Base-by-base conservation (phyloP, 2,329 filamentous ascomycete species). In the Byssothecium circinans region DNA sequence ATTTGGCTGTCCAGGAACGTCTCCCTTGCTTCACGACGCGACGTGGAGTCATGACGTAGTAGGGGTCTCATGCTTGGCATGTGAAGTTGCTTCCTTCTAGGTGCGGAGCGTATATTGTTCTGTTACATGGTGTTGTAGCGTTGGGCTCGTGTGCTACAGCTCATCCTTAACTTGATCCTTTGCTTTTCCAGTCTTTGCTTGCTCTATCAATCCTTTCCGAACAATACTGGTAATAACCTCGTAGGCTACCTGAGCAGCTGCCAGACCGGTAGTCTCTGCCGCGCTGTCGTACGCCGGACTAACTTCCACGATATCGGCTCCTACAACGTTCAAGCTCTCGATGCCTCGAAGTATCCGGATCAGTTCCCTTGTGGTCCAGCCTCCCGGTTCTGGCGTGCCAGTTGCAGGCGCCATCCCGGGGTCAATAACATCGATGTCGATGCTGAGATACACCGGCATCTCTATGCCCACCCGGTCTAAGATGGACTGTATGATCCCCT, bases 221-320 rank as follows among this genome's bases (percentile, higher is more conserved):
- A 87, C 85, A 73, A 87, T 85, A 50, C 79, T 88, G 32, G 86
- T 95, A 67, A 95, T 70, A n/a, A 95, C 80, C 75, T 95, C 91
- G 68, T 86, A 95, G 1, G 83, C 88, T 32, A 95, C 81, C 78
- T 95, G 90, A 33, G 89, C 89, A 2, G 84, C 91, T 14, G 89
- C 89, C 55, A 95, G 72, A 11, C 89, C 88, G 32, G 90, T 96
- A 63, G 85, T 86, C 75, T 95, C 91, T 1, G 85, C 88, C 6
- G 75, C 75, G 10, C 86, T 86, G 75, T 96, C 89, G 66, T 95
- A 96, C 11, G 87, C 87, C 0, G 91, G 91, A 35, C 86, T 84
- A 8, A 95, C 89, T 77, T 96, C 91, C 4, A 96, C 91, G 40
- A 96, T 82, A 72, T 96, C 91, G 0, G 90, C 91, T 1, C 90